phyloP scores from a whole-genome alignment of 176 grass and related monocot species.

The Oryza nivara region DNA sequence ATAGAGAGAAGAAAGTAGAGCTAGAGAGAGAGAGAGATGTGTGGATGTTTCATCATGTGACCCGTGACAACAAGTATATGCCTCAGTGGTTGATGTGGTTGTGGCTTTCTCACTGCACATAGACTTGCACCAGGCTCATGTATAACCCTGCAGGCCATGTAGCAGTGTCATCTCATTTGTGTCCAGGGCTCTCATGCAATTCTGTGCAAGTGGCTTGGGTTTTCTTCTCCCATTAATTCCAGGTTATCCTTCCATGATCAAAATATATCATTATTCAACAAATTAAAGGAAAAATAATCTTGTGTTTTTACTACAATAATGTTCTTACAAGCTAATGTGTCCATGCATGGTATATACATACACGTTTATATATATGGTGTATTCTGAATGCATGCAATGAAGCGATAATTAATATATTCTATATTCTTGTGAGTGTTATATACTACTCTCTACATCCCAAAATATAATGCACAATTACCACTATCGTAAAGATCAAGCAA shows the following conservation, averaged over 20 bases:
- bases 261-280: not conserved
- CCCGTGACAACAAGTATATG: slow-evolving; percentile 41
- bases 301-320: no score
- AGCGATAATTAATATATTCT: not conserved
- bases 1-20: not conserved
- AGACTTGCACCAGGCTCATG: slow-evolving; percentile 9
- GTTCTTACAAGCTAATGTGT: no score
- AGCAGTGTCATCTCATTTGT: not conserved
- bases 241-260: not conserved
- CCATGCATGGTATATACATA: no score
- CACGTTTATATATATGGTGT: no score
- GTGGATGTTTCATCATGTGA: slow-evolving; percentile 9
- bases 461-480: no score
- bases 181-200: slow-evolving; percentile 2
- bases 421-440: not conserved
- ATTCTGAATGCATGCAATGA: no score
- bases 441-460: no score
- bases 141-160: slow-evolving; percentile 4
- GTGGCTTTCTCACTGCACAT: slow-evolving; percentile 1
- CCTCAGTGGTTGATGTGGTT: not conserved
- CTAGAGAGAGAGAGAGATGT: slow-evolving; percentile 11
- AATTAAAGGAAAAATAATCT: not conserved
- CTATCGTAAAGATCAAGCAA: no score
- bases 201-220: not conserved
- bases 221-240: not conserved